Evolutionary conservation across 2,329 filamentous ascomycete species (phyloP).

Genomic region (Cytospora mali): DNA sequence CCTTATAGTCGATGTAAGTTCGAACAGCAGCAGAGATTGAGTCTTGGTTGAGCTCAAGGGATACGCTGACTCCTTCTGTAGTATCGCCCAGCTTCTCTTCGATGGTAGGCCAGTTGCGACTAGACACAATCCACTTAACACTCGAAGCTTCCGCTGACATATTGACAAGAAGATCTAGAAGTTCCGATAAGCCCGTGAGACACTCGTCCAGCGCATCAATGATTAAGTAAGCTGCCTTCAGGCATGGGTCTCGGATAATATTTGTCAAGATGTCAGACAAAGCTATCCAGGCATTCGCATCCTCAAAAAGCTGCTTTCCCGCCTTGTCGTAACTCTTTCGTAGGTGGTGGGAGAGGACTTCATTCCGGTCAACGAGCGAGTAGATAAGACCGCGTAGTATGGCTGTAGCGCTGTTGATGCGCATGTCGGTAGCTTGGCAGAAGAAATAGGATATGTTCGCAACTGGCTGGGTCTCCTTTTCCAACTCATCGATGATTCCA

Average conservation of each 20-base stretch:
- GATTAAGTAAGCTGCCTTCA: conserved; percentile 40
- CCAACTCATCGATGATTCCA: conserved; percentile 35
- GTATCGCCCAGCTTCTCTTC: conserved; percentile 35
- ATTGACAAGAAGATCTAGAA: conserved; percentile 41
- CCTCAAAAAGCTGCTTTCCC: conserved; percentile 40
- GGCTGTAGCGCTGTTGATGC: conserved; percentile 42
- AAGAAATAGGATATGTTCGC: conserved; percentile 41
- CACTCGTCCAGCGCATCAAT: conserved; percentile 55
- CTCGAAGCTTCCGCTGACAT: conserved; percentile 28
- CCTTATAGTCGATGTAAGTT: too few species aligned
- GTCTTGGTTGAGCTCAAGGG: conserved; percentile 42
- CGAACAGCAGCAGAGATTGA: not conserved
- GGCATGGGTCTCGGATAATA: conserved; percentile 42
- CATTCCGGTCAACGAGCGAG: conserved; percentile 38
- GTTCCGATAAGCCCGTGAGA: conserved; percentile 31
- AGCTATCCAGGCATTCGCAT: conserved; percentile 42
- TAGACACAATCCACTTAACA: conserved; percentile 48
- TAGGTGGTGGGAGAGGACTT: conserved; percentile 41
- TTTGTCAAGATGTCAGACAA: conserved; percentile 42
- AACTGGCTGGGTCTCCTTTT: too few species aligned
- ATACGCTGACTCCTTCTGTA: conserved; percentile 33
- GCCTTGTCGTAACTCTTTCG: conserved; percentile 36
- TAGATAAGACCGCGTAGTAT: conserved; percentile 49
- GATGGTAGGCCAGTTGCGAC: conserved; percentile 45
- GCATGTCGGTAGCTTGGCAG: conserved; percentile 44